Base-by-base conservation (phyloP, 495 filamentous ascomycete species). In the Rusavskia elegans region DNA sequence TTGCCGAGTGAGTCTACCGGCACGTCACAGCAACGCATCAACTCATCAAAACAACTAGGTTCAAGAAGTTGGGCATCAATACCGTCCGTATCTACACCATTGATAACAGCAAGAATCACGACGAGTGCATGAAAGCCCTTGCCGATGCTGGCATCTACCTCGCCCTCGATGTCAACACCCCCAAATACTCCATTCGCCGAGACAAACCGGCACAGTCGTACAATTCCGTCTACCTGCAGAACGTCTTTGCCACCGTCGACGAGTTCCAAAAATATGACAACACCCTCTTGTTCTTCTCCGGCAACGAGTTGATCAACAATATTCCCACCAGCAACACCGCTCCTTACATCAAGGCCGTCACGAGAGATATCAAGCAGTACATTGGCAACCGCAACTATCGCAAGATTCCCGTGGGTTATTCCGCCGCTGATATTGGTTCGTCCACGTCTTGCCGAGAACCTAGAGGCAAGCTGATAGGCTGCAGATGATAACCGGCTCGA, bases 271-370 rank as follows among this genome's bases (percentile, higher is more conserved):
- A 84, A 60, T 97, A 95, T 69, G 68, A 73, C 71, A 97, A 97
- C 72, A 89, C 84, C 13, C 72, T 95, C 45, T 84, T 86, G 48
- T 96, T 96, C 80, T 95, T 95, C 75, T 93, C 89, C 17, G 90
- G 87, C 38, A 96, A 97, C 65, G 90, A 97, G 69, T 89, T 95
- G 56, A 88, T 95, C 74, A 93, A 97, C 71, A 80, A 84, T 55
- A 76, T 80, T 54, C 72, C 74, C 5, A 90, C 84, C 3, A 88
- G 86, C 48, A 64, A 69, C 50, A 71, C 79, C 42, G 90, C 89
- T 10, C 84, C 86, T 16, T 90, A 87, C 61, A 85, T 97, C 68
- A 96, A 97, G 74, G 90, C 90, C 25, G 82, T 86, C 38, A 95
- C 86, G 37, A 80, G 90, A 65, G 90, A 97, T 64, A 86, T 95